A percentile compares a stretch with the other conserved stretches of the same genome.
These are phyloP conservation scores for Diospyros kaki DNA, from an alignment of 148 eudicot genomes.

Conservation along the genomic window DNA sequence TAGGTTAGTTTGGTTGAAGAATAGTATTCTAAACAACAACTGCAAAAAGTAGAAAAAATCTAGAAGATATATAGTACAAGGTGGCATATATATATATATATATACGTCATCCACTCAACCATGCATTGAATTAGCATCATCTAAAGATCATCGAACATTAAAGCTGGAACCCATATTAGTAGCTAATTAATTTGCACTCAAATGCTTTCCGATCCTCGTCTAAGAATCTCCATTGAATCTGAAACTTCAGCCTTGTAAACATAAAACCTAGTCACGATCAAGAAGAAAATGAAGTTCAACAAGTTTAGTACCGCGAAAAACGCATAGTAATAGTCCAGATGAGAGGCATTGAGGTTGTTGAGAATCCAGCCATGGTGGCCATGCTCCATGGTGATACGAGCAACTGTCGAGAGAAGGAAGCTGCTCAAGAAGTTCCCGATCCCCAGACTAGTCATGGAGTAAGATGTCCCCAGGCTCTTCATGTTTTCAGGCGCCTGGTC, in stretches of 20 bases:
- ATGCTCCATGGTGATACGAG: slow-evolving; percentile 12
- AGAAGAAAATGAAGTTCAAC: slow-evolving; percentile 21
- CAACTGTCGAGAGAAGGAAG: slow-evolving; percentile 16
- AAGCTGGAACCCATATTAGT: too few species aligned
- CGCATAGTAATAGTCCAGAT: slow-evolving; percentile 20
- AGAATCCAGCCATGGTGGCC: slow-evolving; percentile 20
- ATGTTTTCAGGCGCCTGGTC: slow-evolving; percentile 16
- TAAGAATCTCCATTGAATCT: slow-evolving; percentile 14
- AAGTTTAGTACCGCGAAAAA: slow-evolving; percentile 11
- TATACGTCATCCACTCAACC: too few species aligned
- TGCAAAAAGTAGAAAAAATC: too few species aligned
- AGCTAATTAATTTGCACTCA: too few species aligned
- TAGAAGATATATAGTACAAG: too few species aligned
- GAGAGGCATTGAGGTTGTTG: slow-evolving; percentile 25
- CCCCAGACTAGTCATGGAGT: slow-evolving; percentile 18
- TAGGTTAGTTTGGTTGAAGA: too few species aligned
- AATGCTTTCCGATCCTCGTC: not conserved
- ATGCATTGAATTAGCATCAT: too few species aligned
- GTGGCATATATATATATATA: too few species aligned
- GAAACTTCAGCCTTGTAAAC: slow-evolving; percentile 18
- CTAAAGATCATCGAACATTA: too few species aligned
- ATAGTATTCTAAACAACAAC: too few species aligned
- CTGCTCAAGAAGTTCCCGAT: slow-evolving; percentile 20
- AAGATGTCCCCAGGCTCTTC: slow-evolving; percentile 14
- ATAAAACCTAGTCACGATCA: slow-evolving; percentile 9